These are phyloP conservation scores for Phylloporus sp. DNA, from an alignment of 768 basidiomycete species.

Conservation along the genomic window DNA sequence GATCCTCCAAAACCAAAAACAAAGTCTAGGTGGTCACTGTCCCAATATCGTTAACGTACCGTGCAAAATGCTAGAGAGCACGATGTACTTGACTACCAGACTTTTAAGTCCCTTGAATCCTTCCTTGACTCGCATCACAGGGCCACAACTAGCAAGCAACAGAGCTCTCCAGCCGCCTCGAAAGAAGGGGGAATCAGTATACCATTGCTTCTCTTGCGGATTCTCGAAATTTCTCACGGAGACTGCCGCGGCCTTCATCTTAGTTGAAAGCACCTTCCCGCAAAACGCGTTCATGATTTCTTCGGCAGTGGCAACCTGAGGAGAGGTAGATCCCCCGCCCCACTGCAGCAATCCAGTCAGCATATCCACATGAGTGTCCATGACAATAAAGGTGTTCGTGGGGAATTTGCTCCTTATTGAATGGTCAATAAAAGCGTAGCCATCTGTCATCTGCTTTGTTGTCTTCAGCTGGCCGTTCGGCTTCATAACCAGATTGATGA, in stretches of 20 bases:
- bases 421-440: background rate
- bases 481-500: background rate
- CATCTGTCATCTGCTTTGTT: background rate
- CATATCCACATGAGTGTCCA: background rate
- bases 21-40: background rate
- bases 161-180: background rate
- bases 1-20: background rate
- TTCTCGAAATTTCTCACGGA: background rate
- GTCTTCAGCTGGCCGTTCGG: background rate
- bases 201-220: background rate
- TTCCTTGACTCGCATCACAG: background rate
- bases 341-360: background rate
- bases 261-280: background rate
- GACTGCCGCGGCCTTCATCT: background rate
- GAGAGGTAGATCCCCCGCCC: background rate
- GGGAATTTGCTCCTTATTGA: background rate
- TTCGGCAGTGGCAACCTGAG: background rate
- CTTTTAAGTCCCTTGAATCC: background rate
- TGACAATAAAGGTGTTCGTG: background rate
- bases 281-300: background rate
- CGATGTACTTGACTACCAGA: background rate
- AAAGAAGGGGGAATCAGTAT: background rate
- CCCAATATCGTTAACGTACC: too few species aligned
- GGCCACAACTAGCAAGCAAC: background rate
- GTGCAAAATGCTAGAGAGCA: too few species aligned